Conservation (phyloP, 768 basidiomycete genomes). For the Naganishia vaughanmartiniae region DNA sequence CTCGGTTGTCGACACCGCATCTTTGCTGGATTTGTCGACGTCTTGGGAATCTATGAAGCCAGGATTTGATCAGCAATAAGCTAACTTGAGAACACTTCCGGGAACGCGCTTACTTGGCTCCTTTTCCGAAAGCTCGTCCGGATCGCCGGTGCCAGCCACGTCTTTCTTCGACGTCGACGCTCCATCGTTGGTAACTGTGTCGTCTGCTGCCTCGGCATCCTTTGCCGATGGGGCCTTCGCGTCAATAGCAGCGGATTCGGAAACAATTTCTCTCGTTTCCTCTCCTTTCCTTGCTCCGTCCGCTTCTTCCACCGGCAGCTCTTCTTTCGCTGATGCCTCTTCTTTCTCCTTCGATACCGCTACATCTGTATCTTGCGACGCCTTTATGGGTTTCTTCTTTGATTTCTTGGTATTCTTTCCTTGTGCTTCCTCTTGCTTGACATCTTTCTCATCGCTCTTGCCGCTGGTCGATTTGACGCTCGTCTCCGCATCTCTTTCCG, state of each 20-base stretch:
- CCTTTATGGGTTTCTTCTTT: background rate
- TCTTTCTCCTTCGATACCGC: background rate
- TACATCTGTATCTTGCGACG: background rate
- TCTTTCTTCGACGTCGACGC: background rate
- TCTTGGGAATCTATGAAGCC: background rate
- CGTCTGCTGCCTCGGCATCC: background rate
- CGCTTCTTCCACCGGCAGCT: background rate
- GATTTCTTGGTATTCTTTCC: too few relatives aligned
- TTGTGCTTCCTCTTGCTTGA: too few relatives aligned
- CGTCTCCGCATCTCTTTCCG: too few relatives aligned
- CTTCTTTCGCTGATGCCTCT: background rate
- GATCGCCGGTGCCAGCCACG: background rate
- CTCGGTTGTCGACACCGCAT: background rate
- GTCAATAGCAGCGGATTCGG: background rate
- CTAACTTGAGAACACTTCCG: background rate
- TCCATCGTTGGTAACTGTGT: background rate
- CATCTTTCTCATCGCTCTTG: too few relatives aligned
- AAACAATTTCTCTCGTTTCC: background rate
- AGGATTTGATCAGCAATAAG: background rate
- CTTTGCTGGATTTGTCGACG: background rate
- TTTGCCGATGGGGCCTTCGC: background rate
- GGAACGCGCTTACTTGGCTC: background rate
- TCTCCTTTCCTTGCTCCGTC: background rate
- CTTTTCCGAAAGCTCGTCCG: background rate
- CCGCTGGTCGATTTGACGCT: too few relatives aligned